A percentile compares a stretch with the other conserved stretches of the same genome.
Evolutionary conservation across 1,139 yeast genomes (phyloP).

Genomic region (Diutina neorugosa): DNA sequence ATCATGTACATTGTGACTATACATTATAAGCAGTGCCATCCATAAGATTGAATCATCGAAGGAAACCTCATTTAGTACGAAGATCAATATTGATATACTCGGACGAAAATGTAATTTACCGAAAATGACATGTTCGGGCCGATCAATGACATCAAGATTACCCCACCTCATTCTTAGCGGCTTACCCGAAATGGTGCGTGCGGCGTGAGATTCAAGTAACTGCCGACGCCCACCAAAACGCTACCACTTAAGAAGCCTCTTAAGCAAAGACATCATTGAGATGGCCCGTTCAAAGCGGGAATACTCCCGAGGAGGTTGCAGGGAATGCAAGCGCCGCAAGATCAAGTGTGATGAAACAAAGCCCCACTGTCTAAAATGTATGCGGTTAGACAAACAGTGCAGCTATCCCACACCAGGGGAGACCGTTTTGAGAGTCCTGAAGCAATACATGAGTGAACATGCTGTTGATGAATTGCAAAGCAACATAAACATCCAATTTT

Average conservation of each 20-base stretch:
- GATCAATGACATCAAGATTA: background rate
- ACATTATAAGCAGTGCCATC: no score
- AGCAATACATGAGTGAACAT: background rate
- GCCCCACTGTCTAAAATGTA: slow-evolving; percentile 17
- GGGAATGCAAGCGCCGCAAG: slow-evolving; percentile 53
- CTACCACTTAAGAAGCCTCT: background rate
- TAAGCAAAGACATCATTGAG: background rate
- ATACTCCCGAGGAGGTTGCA: slow-evolving; percentile 56
- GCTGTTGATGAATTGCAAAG: background rate
- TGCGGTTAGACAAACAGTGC: background rate
- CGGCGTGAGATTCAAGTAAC: background rate
- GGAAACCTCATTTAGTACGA: no score
- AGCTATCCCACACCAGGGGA: background rate
- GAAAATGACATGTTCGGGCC: no score
- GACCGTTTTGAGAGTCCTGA: background rate
- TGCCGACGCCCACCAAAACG: background rate
- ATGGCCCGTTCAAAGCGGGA: slow-evolving; percentile 37
- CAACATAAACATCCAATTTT: background rate
- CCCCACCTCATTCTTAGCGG: background rate
- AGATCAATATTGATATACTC: no score
- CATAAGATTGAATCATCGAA: no score
- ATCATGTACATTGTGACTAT: no score
- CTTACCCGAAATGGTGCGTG: background rate
- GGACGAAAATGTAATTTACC: no score
- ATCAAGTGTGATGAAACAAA: slow-evolving; percentile 58